phyloP scores from a whole-genome alignment of 495 filamentous ascomycete species.

The Annulohypoxylon bovei region DNA sequence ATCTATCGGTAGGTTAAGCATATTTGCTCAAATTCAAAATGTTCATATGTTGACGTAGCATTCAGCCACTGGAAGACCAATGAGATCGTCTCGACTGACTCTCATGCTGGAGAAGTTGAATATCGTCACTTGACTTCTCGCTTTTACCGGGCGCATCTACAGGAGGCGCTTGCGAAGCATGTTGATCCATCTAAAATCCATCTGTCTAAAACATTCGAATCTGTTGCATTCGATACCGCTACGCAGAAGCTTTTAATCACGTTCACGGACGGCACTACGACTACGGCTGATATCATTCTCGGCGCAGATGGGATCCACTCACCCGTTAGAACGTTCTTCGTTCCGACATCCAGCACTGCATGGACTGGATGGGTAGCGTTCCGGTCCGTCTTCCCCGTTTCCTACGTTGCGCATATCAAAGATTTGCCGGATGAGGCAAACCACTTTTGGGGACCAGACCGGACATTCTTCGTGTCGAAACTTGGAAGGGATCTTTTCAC shows the following conservation, averaged over 20 bases:
- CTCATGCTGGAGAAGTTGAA: constrained; percentile 49
- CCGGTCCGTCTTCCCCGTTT: constrained; percentile 57
- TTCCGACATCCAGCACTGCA: constrained; percentile 52
- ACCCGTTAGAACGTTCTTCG: constrained; percentile 48
- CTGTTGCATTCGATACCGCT: constrained; percentile 11
- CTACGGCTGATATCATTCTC: constrained; percentile 46
- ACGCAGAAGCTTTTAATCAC: constrained; percentile 29
- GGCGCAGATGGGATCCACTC: constrained; percentile 51
- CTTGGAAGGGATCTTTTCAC: constrained; percentile 56
- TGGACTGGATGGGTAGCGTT: constrained; percentile 60
- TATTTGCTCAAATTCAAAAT: not conserved
- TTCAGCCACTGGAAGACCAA: constrained; percentile 50
- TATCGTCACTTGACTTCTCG: constrained; percentile 58
- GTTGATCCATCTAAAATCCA: constrained; percentile 48
- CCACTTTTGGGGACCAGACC: constrained; percentile 61
- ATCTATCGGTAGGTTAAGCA: constrained; percentile 44
- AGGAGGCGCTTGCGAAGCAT: constrained; percentile 55
- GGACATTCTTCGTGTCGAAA: constrained; percentile 59
- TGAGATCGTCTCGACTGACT: constrained; percentile 55
- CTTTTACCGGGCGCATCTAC: constrained; percentile 59
- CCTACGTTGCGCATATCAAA: constrained; percentile 51
- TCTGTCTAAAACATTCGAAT: constrained; percentile 41
- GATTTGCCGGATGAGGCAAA: constrained; percentile 57
- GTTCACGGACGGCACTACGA: constrained; percentile 44
- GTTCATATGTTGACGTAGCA: constrained; percentile 42